Evolutionary conservation across 129 eudicot species (phyloP), one percentile per base, ranked within the genome.

Genomic region (Scalesia atractyloides): DNA sequence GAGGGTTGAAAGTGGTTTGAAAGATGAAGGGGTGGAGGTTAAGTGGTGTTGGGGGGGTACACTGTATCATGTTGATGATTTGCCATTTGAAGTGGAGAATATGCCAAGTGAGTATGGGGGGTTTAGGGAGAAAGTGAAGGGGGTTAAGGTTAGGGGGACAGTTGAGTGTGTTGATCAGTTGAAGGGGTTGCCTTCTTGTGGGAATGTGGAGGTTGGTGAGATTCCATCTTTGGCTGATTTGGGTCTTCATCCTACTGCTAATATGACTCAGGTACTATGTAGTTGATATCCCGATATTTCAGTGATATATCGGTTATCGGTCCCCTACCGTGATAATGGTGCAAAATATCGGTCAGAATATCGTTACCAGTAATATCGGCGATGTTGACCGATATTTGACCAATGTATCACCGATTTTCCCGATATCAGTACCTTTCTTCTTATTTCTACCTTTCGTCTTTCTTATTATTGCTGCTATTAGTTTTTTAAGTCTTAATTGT

Each of bases 31-130:
- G 9, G 87, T 93, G 60, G 98, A 93, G 65, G 82, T 93, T 68
- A 93, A 90, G 84, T 93, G 90, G 69, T 93, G 85, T 74, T 93
- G 98, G 98, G 98, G 98, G 13, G 90, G 98, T 75, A 93, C 98
- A 49, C 82, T 93, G 90, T 90, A 87, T 77, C 98, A 93, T 83
- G 20, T 93, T 68, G 97, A 93, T 37, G 98, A 93, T 86, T 84
- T 93, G 72, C 90, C 96, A 6, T 93, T 89, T 79, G 77, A 84
- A 24, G 79, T 92, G 84, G 95, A 82, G 68, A 86, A 81, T 44
- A 93, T 93, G 96, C 97, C 96, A 0, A 87, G 87, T 0, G 87
- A 86, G 82, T 90, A 93, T 65, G 91, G 96, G 6, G 97, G 86
- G 19, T 93, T 90, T 82, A 90, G 85, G 86, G 98, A 93, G 80